Percentiles rank a stretch among this genome's conserved stretches.
These are phyloP conservation scores for Salvia miltiorrhiza DNA, from an alignment of 257 asterid species.

Conservation along the genomic window DNA sequence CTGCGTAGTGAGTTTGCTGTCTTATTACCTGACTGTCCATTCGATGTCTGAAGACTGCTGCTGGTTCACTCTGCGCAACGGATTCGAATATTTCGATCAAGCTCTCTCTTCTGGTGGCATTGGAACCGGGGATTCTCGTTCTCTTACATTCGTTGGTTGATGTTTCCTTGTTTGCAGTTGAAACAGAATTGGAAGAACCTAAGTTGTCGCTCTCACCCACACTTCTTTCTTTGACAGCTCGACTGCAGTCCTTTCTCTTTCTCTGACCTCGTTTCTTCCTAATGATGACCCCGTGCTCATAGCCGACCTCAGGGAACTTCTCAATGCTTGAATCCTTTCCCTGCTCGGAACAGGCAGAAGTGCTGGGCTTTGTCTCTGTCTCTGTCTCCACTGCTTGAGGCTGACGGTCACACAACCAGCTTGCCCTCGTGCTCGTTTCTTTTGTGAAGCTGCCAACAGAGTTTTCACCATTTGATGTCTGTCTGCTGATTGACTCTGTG, in stretches of 20 bases:
- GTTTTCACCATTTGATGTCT: conserved; percentile 55
- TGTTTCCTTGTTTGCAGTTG: conserved; percentile 48
- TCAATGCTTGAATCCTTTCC: conserved; percentile 26
- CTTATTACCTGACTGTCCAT: conserved; percentile 82
- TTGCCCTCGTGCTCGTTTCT: conserved; percentile 36
- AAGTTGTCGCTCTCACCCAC: conserved; percentile 57
- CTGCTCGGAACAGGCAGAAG: conserved; percentile 34
- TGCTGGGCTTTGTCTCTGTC: conserved; percentile 31
- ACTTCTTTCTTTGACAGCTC: conserved; percentile 55
- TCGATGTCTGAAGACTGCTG: conserved; percentile 72
- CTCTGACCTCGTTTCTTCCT: conserved; percentile 76
- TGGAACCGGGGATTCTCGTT: conserved; percentile 20
- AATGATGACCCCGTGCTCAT: conserved; percentile 39
- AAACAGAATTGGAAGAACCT: conserved; percentile 41
- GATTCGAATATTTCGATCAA: conserved; percentile 55
- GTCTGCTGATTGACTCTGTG: conserved; percentile 44
- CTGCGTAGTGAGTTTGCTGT: neutral
- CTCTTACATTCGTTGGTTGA: conserved; percentile 34
- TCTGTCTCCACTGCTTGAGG: conserved; percentile 30
- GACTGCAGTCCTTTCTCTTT: conserved; percentile 54
- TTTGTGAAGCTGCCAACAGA: conserved; percentile 79
- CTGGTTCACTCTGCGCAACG: conserved; percentile 56
- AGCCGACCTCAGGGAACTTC: conserved; percentile 25
- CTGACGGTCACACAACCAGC: conserved; percentile 39
- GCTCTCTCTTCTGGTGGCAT: conserved; percentile 18